A percentile compares a stretch with the other conserved stretches of the same genome.
phyloP scores from a whole-genome alignment of 2,329 filamentous ascomycete genomes.

The Colletotrichum tabaci region DNA sequence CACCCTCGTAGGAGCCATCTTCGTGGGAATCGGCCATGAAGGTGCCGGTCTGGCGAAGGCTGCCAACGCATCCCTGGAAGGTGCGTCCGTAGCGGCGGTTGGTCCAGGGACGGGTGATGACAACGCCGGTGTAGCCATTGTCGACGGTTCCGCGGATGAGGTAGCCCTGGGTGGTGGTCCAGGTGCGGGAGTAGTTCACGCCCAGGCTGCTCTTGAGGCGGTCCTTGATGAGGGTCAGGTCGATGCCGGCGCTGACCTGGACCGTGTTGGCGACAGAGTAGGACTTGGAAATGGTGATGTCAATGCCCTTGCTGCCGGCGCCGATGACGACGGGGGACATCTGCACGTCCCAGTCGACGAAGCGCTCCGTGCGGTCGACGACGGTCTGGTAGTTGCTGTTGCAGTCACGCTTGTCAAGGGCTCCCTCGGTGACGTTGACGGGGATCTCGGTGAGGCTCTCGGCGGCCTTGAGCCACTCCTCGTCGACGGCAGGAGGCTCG shows the following conservation, averaged over 20 bases:
- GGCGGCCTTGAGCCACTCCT: conserved; percentile 25
- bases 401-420: conserved; percentile 33
- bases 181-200: conserved; percentile 32
- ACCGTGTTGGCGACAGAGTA: conserved; percentile 32
- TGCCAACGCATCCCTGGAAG: conserved; percentile 41
- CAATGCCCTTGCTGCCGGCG: conserved; percentile 32
- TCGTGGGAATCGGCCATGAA: conserved; percentile 40
- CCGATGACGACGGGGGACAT: conserved; percentile 43
- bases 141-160: conserved; percentile 37
- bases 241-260: conserved; percentile 19
- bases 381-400: conserved; percentile 29
- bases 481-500: conserved; percentile 21
- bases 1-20: conserved; percentile 37
- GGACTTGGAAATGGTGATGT: conserved; percentile 36
- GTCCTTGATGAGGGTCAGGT: conserved; percentile 28
- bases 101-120: conserved; percentile 39
- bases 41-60: conserved; percentile 37
- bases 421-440: background rate
- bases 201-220: conserved; percentile 23
- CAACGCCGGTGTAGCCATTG: conserved; percentile 34
- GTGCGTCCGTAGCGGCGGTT: conserved; percentile 39
- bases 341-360: conserved; percentile 43
- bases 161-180: conserved; percentile 36
- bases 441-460: conserved; percentile 3
- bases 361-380: conserved; percentile 28